Evolutionary conservation across 352 stramenopile genomes (phyloP).

Genomic region (Pythium phragmitis): DNA sequence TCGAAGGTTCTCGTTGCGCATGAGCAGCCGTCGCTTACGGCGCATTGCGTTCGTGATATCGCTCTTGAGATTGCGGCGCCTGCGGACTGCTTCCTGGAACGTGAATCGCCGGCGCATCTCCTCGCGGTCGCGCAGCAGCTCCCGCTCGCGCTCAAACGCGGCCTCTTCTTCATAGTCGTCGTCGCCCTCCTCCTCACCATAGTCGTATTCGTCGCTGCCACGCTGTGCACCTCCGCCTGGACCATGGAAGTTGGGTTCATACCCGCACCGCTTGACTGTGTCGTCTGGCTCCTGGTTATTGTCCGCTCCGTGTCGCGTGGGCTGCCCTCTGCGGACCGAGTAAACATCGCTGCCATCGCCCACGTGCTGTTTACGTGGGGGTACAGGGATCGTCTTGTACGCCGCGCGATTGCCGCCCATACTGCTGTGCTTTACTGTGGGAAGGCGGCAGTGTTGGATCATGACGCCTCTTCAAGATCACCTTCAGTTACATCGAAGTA

Average conservation of each 20-base stretch:
- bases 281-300: constrained; percentile 6
- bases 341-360: constrained; percentile 4
- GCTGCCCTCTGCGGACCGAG: constrained; percentile 15
- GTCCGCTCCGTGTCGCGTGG: constrained; percentile 5
- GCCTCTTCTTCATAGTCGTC: constrained; percentile 29
- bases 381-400: constrained; percentile 4
- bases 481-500: not conserved
- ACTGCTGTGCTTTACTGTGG: not conserved
- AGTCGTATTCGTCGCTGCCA: constrained; percentile 23
- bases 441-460: not conserved
- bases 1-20: constrained; percentile 70
- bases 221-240: not conserved
- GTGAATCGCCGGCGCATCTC: constrained; percentile 49
- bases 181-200: constrained; percentile 23
- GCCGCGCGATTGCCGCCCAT: constrained; percentile 23
- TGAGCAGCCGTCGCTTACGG: constrained; percentile 61
- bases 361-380: not conserved
- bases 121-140: constrained; percentile 28
- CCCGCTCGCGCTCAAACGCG: constrained; percentile 24
- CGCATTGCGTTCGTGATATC: constrained; percentile 50
- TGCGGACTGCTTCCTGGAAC: constrained; percentile 39
- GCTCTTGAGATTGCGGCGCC: constrained; percentile 31
- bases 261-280: not conserved
- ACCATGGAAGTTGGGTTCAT: constrained; percentile 5
- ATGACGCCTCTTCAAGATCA: constrained; percentile 30